These are phyloP conservation scores for Tylopilus subfusipes DNA, from an alignment of 768 basidiomycete species.

Conservation along the genomic window DNA sequence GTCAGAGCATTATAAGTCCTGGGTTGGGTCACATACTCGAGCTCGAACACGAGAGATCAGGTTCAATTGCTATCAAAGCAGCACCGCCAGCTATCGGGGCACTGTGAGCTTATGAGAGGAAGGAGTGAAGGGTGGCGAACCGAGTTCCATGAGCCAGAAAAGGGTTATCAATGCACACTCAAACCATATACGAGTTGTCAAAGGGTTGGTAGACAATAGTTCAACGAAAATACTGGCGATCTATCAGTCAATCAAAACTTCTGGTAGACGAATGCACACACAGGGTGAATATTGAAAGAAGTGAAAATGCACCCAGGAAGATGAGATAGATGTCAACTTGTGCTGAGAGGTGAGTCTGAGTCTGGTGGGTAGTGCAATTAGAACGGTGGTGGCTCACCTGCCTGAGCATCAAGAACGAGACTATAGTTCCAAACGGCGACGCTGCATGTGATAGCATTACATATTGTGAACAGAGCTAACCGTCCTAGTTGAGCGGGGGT, in stretches of 20 bases:
- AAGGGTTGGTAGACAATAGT: constrained; percentile 45
- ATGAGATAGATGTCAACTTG: constrained; percentile 58
- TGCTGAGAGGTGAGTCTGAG: constrained; percentile 28
- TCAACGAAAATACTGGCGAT: constrained; percentile 54
- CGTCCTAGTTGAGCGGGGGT: background rate
- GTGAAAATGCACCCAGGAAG: constrained; percentile 55
- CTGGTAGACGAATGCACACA: constrained; percentile 30
- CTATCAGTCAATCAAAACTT: background rate
- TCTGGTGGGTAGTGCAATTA: background rate
- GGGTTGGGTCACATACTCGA: constrained; percentile 22
- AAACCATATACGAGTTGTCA: constrained; percentile 67
- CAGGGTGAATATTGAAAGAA: constrained; percentile 58
- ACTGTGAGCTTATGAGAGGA: constrained; percentile 5
- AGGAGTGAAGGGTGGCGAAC: constrained; percentile 36
- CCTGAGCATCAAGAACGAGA: constrained; percentile 37
- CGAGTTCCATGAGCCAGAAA: constrained; percentile 56
- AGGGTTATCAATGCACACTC: constrained; percentile 60
- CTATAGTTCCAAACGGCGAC: constrained; percentile 69
- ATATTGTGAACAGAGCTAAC: constrained; percentile 59
- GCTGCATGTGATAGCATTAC: constrained; percentile 61
- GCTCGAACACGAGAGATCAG: constrained; percentile 34
- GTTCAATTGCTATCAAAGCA: constrained; percentile 42
- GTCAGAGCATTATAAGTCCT: constrained; percentile 1
- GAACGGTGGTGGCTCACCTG: constrained; percentile 36
- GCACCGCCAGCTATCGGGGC: constrained; percentile 47